phyloP scores from a whole-genome alignment of 495 filamentous ascomycete genomes.

The Sphaerosporella brunnea region DNA sequence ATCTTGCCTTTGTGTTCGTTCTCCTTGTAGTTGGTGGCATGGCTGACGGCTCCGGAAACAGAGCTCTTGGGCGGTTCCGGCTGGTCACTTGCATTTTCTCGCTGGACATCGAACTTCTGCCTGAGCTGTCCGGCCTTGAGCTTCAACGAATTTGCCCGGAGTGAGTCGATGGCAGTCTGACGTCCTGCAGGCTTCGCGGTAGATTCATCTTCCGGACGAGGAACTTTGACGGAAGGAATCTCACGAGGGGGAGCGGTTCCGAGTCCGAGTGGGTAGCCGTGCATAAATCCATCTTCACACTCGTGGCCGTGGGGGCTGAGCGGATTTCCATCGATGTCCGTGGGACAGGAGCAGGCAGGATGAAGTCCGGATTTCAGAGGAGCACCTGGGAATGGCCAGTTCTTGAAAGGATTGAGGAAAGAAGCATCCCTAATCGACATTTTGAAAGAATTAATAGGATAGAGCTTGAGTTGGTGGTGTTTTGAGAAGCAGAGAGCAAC shows the following conservation, averaged over 20 bases:
- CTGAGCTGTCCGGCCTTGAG: neutral
- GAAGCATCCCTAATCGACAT: neutral
- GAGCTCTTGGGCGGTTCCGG: neutral
- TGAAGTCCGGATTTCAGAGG: conserved; percentile 11
- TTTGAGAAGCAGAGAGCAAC: too few species aligned
- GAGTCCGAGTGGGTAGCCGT: conserved; percentile 15
- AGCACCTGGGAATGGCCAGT: conserved; percentile 20
- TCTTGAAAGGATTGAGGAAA: conserved; percentile 19
- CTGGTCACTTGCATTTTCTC: too few species aligned
- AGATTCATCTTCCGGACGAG: conserved; percentile 5
- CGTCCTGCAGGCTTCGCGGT: conserved; percentile 1
- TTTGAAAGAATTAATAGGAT: conserved; percentile 1
- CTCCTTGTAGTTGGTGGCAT: conserved; percentile 2
- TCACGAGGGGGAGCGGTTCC: neutral
- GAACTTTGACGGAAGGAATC: neutral
- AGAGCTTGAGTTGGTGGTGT: too few species aligned
- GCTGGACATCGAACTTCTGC: conserved; percentile 1
- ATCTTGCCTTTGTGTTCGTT: neutral
- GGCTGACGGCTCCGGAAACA: neutral
- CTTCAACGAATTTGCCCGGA: conserved; percentile 1
- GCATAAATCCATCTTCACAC: conserved; percentile 10
- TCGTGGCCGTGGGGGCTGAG: conserved; percentile 19
- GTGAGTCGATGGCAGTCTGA: conserved; percentile 4
- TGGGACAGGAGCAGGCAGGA: conserved; percentile 10
- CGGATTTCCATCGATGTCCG: conserved; percentile 11